Conservation (phyloP, 2,329 filamentous ascomycete species). For the Seiridium cupressi region DNA sequence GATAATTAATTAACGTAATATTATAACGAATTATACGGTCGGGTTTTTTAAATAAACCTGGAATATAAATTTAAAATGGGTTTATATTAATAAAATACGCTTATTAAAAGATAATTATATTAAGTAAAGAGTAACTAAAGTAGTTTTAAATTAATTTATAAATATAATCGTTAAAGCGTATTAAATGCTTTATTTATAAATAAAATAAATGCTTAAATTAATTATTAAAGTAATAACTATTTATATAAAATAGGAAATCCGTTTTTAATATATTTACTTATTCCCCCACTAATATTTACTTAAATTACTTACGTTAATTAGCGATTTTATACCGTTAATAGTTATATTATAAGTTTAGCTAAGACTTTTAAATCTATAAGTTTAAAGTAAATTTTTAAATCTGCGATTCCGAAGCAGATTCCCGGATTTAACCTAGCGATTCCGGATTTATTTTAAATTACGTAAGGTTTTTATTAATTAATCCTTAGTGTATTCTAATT, state of each 20-base stretch:
- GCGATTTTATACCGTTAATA: too few relatives aligned
- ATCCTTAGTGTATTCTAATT: background rate
- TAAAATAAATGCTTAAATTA: background rate
- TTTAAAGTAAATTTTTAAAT: too few relatives aligned
- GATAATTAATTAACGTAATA: too few relatives aligned
- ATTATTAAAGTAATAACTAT: slow-evolving; percentile 2
- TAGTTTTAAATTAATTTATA: too few relatives aligned
- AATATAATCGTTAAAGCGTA: too few relatives aligned
- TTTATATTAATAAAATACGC: background rate
- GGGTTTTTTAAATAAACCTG: background rate
- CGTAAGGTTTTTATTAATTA: background rate
- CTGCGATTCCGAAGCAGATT: background rate
- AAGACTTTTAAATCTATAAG: too few relatives aligned
- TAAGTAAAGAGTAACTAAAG: too few relatives aligned
- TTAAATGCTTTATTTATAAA: too few relatives aligned
- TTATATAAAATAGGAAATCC: background rate
- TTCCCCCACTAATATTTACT: background rate
- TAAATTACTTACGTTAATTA: too few relatives aligned
- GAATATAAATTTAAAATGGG: background rate
- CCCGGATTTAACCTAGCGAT: background rate
- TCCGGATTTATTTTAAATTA: background rate
- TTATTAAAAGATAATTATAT: background rate
- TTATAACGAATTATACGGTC: background rate
- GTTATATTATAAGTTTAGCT: too few relatives aligned
- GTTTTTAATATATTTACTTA: background rate